phyloP scores from a whole-genome alignment of 768 basidiomycete species.

The Boletus vermiculosoides region DNA sequence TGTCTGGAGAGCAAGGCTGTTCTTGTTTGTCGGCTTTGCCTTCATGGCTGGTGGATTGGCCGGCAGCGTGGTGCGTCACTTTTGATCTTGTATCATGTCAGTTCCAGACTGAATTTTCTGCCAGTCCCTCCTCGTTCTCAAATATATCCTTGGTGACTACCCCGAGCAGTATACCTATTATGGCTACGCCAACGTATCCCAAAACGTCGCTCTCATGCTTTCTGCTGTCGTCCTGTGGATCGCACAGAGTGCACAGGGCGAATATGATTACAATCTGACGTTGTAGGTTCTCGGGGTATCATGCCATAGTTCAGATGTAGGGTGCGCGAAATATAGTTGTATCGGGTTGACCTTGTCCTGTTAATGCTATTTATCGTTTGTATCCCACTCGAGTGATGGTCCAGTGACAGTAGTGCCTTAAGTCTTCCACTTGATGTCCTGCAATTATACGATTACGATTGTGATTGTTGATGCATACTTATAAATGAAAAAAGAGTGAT shows the following conservation, averaged over 20 bases:
- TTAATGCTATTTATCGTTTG: slow-evolving; percentile 12
- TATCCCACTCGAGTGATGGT: slow-evolving; percentile 1
- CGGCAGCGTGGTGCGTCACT: slow-evolving; percentile 83
- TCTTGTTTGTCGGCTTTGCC: slow-evolving; percentile 94
- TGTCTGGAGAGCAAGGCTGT: slow-evolving; percentile 87
- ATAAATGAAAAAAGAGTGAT: neutral
- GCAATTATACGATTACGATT: neutral
- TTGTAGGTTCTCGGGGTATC: slow-evolving; percentile 36
- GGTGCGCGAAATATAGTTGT: neutral
- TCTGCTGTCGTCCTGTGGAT: slow-evolving; percentile 90
- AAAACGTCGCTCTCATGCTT: slow-evolving; percentile 83
- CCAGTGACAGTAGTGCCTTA: neutral
- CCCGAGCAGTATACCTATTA: slow-evolving; percentile 81
- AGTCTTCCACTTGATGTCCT: neutral
- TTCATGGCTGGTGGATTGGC: slow-evolving; percentile 97
- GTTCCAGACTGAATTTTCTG: neutral
- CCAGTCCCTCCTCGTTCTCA: slow-evolving; percentile 85
- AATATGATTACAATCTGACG: slow-evolving; percentile 93
- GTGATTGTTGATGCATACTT: too few relatives aligned
- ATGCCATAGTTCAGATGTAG: neutral
- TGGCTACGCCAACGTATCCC: slow-evolving; percentile 93
- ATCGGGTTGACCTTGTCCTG: neutral
- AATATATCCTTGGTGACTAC: slow-evolving; percentile 78
- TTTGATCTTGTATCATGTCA: neutral
- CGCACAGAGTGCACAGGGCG: slow-evolving; percentile 78